These are phyloP conservation scores for Chlorella sp. DNA, from an alignment of 139 green algal species.

Conservation along the genomic window DNA sequence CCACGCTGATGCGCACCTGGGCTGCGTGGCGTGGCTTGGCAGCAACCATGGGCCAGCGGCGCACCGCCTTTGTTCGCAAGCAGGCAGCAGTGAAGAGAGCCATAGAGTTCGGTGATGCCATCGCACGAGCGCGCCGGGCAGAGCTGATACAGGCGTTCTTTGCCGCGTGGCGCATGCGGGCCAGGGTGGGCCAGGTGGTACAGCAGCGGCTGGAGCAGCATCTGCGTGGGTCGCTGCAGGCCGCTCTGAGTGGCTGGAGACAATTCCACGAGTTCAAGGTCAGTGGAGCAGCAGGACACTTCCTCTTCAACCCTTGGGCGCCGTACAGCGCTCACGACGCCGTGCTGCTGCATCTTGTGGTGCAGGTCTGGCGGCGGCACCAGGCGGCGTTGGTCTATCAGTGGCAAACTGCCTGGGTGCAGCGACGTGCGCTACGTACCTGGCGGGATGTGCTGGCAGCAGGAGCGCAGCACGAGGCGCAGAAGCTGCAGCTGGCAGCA, in stretches of 20 bases:
- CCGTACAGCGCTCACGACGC: too few species aligned
- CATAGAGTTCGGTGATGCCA: slow-evolving; percentile 44
- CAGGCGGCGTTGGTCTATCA: neutral
- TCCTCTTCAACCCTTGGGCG: neutral
- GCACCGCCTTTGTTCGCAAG: slow-evolving; percentile 48
- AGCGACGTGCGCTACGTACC: neutral
- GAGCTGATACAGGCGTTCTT: neutral
- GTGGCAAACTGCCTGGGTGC: neutral
- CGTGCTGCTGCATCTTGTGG: too few species aligned
- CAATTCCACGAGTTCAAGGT: neutral
- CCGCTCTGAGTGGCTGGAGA: neutral
- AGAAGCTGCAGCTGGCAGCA: neutral
- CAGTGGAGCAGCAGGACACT: neutral
- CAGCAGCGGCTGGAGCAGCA: neutral
- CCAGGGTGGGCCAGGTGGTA: neutral
- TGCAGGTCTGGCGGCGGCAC: neutral
- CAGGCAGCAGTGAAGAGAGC: slow-evolving; percentile 51
- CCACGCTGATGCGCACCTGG: neutral
- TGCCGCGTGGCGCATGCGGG: neutral
- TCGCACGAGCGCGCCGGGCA: slow-evolving; percentile 7
- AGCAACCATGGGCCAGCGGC: slow-evolving; percentile 26
- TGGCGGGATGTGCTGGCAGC: neutral
- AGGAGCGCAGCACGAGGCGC: neutral
- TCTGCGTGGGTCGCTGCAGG: neutral
- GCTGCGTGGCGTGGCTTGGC: slow-evolving; percentile 1